Base-by-base conservation (phyloP, 192 early-diverging fungal genomes). In the Linnemannia zychae region DNA sequence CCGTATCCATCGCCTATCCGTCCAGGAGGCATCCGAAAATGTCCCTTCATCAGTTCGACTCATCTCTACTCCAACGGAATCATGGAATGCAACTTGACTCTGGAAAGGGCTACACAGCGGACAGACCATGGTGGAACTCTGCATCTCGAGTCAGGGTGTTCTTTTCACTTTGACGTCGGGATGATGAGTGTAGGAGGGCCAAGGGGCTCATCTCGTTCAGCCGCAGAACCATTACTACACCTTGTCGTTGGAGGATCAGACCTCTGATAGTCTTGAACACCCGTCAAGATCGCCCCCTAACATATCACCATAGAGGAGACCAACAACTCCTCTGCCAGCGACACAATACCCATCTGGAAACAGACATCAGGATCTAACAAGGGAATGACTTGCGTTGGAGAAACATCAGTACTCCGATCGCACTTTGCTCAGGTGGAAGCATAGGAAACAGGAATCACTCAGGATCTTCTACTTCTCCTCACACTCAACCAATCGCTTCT, bases 41-140 rank as follows among this genome's bases (percentile, higher is more conserved):
- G 28, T 28, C 57, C 57, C 24, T n/a, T 24, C 57, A 63, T 63
- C 57, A 63, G n/a, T 28, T 3, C 57, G 3, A 15, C 57, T 63
- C 57, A 63, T 60, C 24, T 60, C 24, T 60, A n/a, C n/a, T 63
- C 57, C 15, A 12, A 63, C n/a, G 57, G 57, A 63, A 31, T 63
- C 28, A 33, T 7, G 57, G 57, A 63, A 63, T 63, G 57, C 28
- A 44, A 31, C 28, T 63, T 33, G 24, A n/a, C 28, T 63, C 4
- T 31, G 57, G 57, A 28, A 11, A n/a, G 28, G 36, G 38, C 49
- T n/a, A 22, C 12, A n/a, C 7, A 34, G 48, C 36, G 75, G 50
- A 24, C 40, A 44, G 40, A 9, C 60, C 74, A 66, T 74, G 73
- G 73, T 16, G 50, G 57, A 63, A 63, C 73, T 37, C 34, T 74